Evolutionary conservation across 139 green algal genomes (phyloP).

Genomic region (Edaphochlamys debaryana): DNA sequence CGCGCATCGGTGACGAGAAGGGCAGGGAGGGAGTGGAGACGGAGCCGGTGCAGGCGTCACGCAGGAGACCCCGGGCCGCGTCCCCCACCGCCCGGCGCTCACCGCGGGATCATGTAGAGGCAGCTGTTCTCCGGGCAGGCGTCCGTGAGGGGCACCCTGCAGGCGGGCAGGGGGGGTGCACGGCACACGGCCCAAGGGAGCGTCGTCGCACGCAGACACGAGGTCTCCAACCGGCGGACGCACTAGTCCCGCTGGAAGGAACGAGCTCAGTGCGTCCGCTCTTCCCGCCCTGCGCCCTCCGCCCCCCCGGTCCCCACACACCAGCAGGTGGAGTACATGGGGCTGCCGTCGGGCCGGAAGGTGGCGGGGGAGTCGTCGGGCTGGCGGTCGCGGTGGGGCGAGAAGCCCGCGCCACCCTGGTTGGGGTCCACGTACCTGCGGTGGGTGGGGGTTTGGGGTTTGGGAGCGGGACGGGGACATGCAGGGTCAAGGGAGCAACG

Average conservation of each 20-base stretch:
- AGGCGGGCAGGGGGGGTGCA: not conserved
- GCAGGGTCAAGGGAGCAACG: no score
- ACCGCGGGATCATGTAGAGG: slow-evolving; percentile 71
- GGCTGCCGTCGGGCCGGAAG: slow-evolving; percentile 61
- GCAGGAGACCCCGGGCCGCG: not conserved
- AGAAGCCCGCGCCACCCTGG: slow-evolving; percentile 59
- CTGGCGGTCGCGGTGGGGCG: slow-evolving; percentile 74
- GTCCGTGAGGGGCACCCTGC: slow-evolving; percentile 67
- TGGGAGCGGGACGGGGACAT: not conserved
- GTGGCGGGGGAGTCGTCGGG: slow-evolving; percentile 63
- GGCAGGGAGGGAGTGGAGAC: not conserved
- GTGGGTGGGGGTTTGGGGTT: not conserved
- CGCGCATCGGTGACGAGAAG: not conserved
- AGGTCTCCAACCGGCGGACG: no score
- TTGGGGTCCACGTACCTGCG: slow-evolving; percentile 60
- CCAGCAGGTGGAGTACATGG: slow-evolving; percentile 72
- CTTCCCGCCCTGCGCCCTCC: no score
- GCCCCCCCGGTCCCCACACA: no score
- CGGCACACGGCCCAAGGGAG: no score
- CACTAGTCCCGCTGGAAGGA: no score
- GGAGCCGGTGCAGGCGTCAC: no score
- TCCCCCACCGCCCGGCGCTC: not conserved
- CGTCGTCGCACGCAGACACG: no score
- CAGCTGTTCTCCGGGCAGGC: slow-evolving; percentile 71
- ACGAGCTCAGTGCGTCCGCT: no score